Evolutionary conservation across 2,329 filamentous ascomycete species (phyloP), one percentile per base, ranked within the genome.

Genomic region (Penicillium sp.): DNA sequence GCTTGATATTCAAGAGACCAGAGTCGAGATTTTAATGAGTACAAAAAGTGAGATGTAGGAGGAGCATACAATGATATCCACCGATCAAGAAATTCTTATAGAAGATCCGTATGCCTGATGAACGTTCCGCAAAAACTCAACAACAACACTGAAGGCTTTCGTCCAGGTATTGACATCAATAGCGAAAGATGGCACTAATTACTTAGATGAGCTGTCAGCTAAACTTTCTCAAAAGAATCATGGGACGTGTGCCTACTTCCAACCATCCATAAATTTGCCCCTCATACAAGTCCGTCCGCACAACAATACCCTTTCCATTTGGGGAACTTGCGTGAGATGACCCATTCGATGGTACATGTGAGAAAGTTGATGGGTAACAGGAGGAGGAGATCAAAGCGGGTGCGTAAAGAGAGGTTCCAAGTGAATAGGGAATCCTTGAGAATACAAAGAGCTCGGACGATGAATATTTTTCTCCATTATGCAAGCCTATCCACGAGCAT

Each of bases 311-410:
- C 1, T 2, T 28, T 30, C 49, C 49, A 43, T 42, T 11, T 21
- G 23, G 35, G 55, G 47, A 53, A 54, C 28, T 56, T 50, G 35
- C 38, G 40, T 26, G 50, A 57, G 16, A 58, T 24, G 14, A 69
- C 55, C 14, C 67, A 66, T 24, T 68, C 71, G 42, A 79, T 68
- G 33, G 68, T 60, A 60, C 74, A 71, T 11, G 69, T 69, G 8
- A 79, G 57, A 33, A 76, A 54, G 3, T 65, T 66, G n/a, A 75
- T 63, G 14, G 77, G 76, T 57, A 77, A 74, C 18, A 80, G 70
- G 38, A 71, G 54, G 20, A 81, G 64, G 9, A 77, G 68, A 7
- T 76, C 74, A 74, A 77, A 77, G 60, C 77, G 75, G 26, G 71
- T 62, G 14, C 60, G 57, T 59, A 70, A 76, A 3, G 76, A 70